Conservation (phyloP, 2,329 filamentous ascomycete genomes). For the Pezicula radicicola region DNA sequence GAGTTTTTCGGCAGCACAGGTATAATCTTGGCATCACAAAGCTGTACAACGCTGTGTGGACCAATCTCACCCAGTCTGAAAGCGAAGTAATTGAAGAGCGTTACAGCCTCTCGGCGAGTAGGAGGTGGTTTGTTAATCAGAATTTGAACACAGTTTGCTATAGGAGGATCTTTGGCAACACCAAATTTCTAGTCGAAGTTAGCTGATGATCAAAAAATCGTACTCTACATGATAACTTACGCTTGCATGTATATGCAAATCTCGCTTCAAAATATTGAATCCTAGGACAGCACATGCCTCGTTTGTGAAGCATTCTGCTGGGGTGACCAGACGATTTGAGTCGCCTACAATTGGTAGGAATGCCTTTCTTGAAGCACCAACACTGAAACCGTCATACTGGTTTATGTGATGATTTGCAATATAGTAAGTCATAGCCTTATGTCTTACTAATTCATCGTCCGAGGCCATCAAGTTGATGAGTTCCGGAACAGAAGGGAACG, state of each 20-base stretch:
- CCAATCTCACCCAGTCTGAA: constrained; percentile 72
- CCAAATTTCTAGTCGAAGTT: constrained; percentile 64
- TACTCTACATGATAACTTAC: constrained; percentile 28
- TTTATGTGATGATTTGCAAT: constrained; percentile 76
- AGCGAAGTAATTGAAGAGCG: constrained; percentile 81
- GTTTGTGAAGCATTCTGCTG: constrained; percentile 80
- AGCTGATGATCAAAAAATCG: not conserved
- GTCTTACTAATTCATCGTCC: constrained; percentile 54
- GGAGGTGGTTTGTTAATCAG: constrained; percentile 71
- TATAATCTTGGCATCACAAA: constrained; percentile 68
- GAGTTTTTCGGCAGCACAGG: constrained; percentile 49
- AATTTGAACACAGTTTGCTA: constrained; percentile 71
- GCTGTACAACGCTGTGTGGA: constrained; percentile 52
- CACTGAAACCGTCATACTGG: constrained; percentile 65
- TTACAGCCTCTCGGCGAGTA: constrained; percentile 61
- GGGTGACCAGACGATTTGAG: constrained; percentile 63
- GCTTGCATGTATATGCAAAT: constrained; percentile 74
- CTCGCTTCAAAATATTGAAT: constrained; percentile 72
- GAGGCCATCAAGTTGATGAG: constrained; percentile 76
- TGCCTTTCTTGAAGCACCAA: constrained; percentile 49
- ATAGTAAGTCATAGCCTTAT: constrained; percentile 76
- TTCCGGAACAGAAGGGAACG: constrained; percentile 68
- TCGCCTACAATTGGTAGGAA: constrained; percentile 74
- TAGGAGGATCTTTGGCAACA: constrained; percentile 76
- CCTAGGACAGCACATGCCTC: constrained; percentile 72